Evolutionary conservation across 2,329 filamentous ascomycete species (phyloP), one percentile per base, ranked within the genome.

Genomic region (Arthrobotrys entomopaga): DNA sequence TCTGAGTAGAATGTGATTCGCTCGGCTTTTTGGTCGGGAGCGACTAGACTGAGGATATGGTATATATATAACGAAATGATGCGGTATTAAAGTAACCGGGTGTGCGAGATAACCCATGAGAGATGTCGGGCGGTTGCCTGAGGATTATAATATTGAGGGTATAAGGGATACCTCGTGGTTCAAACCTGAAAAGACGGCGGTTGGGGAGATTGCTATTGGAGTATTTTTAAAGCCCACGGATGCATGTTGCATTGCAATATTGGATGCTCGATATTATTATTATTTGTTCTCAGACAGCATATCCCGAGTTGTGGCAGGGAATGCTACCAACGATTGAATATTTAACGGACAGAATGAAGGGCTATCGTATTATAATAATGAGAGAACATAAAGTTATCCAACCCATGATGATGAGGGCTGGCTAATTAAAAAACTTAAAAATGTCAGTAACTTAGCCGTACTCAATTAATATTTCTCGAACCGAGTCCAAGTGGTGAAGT

Each of bases 241-340:
- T 34, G 26, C 34, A 22, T 42, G 53, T n/a, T 34, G 19, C 16
- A 60, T n/a, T 34, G 19, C 16, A 19, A 24, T 38, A 58, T 54
- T 60, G 26, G 59, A 58, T 59, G 43, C 24, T 19, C 6, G 13
- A 53, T 20, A 43, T 22, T 67, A 42, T 38, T n/a, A n/a, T n/a
- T n/a, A n/a, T n/a, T n/a, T n/a, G n/a, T n/a, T 67, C 65, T 56
- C 19, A 60, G 57, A 56, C 52, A 69, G 26, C 40, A 50, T 42
- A 38, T 54, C 56, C 26, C 54, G 52, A 46, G 56, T 48, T 19
- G 13, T 22, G 16, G 24, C 65, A 69, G 49, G 65, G 65, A 69
- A 69, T 69, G 65, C 65, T 69, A 61, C 65, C 65, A 61, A 26
- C 49, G 29, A 69, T 69, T 52, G 65, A 69, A 56, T 69, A 69